Base-by-base conservation (phyloP, 192 early-diverging fungal genomes). In the Oehlia diaphana region DNA sequence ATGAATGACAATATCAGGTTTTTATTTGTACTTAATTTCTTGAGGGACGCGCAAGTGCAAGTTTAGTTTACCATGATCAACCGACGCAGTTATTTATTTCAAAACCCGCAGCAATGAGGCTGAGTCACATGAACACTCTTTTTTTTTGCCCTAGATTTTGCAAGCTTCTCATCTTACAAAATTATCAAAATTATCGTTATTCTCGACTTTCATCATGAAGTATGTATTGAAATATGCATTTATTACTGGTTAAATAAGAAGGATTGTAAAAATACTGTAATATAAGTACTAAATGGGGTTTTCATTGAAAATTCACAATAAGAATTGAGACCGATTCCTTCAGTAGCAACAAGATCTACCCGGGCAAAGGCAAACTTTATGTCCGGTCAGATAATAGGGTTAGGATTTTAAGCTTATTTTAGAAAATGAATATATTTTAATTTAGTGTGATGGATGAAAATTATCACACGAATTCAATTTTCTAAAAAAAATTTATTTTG, bases 271-370 rank as follows among this genome's bases (percentile, higher is more conserved):
- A 65, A 65, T 13, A 28, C 4, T 64, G 64, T 9, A 33, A 14
- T 28, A 66, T 47, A 10, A 44, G 39, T 9, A n/a, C n/a, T 42
- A n/a, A 21, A 44, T 70, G n/a, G 4, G 33, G 10, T 70, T n/a
- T 42, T 44, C 16, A 4, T 70, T 70, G 21, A 44, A 70, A 42
- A 23, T 42, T 10, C 4, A 70, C n/a, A 9, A 9, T 86, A 37
- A 96, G 93, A 91, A 90, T 93, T 83, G 94, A 96, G 88, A 90
- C 91, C 84, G 98, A 97, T 92, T 92, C 94, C 84, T 98, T 99
- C 88, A 97, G 96, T 82, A 95, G 96, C 82, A 94, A 93, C 92
- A 98, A 98, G 93, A 98, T 99, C 94, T 98, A 99, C 92, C 98
- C 98, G 74, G 95, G 95, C 86, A 95, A 96, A 88, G 98, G 98